A percentile compares a stretch with the other conserved stretches of the same genome.
Conservation (phyloP, 2,329 filamentous ascomycete genomes). For the Beauveria asiatica region DNA sequence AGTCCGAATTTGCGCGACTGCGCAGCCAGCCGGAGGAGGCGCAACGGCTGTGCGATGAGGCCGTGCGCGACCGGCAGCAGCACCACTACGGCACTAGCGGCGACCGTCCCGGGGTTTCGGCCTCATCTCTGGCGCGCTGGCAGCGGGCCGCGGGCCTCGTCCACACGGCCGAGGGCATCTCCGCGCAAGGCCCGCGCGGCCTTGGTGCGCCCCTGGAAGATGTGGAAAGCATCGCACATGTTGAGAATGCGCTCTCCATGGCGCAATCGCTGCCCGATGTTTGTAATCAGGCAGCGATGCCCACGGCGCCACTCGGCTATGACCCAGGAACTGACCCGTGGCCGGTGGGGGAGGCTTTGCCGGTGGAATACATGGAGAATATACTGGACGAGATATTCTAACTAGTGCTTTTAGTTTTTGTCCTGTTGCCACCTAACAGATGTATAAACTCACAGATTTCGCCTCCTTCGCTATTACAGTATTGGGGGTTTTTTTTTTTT, state of each 20-base stretch:
- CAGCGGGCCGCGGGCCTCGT: background rate
- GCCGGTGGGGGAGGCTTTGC: background rate
- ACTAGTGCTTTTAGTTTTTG: background rate
- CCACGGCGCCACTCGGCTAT: background rate
- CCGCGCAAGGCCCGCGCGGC: background rate
- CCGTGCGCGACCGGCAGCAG: background rate
- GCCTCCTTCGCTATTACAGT: background rate
- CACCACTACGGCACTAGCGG: background rate
- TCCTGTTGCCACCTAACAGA: background rate
- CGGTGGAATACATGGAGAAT: constrained; percentile 6
- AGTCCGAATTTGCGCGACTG: constrained; percentile 7
- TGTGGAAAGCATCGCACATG: background rate
- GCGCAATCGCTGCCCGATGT: background rate
- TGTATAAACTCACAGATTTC: background rate
- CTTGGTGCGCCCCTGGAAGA: background rate
- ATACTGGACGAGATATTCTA: constrained; percentile 4
- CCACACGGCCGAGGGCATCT: background rate
- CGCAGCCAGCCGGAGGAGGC: background rate
- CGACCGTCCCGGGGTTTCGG: constrained; percentile 8
- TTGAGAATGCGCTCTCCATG: background rate
- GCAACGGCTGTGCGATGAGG: constrained; percentile 1
- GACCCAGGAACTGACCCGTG: background rate
- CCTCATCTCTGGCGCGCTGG: constrained; percentile 8
- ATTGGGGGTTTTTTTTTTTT: background rate
- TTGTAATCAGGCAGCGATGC: background rate